Evolutionary conservation across 2,329 filamentous ascomycete genomes (phyloP).

Genomic region (Trichophyton benhamiae): DNA sequence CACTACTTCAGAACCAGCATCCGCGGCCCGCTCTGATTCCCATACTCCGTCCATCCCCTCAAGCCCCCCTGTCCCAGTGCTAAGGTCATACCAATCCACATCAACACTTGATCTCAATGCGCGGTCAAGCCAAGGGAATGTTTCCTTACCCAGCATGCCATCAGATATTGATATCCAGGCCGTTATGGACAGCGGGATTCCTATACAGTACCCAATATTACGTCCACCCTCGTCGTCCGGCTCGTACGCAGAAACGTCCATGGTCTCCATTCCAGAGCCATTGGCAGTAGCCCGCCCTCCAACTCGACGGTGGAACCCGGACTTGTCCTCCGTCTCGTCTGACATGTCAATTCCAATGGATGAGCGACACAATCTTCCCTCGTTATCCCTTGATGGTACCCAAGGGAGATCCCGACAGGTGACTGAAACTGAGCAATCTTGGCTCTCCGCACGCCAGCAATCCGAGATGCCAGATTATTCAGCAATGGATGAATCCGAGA

Average conservation of each 20-base stretch:
- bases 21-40: conserved; percentile 14
- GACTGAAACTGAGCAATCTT: background rate
- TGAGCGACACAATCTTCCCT: background rate
- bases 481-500: conserved; percentile 20
- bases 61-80: conserved; percentile 26
- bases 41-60: conserved; percentile 29
- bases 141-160: conserved; percentile 21
- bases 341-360: conserved; percentile 20
- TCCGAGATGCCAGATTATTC: background rate
- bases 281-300: conserved; percentile 25
- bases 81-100: conserved; percentile 25
- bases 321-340: conserved; percentile 36
- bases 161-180: conserved; percentile 13
- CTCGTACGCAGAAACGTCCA: conserved; percentile 30
- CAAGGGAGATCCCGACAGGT: background rate
- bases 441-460: background rate
- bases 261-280: conserved; percentile 17
- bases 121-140: conserved; percentile 11
- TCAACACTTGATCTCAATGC: conserved; percentile 23
- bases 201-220: conserved; percentile 9
- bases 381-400: background rate
- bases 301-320: conserved; percentile 28
- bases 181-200: conserved; percentile 3
- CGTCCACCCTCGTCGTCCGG: conserved; percentile 25
- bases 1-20: conserved; percentile 22